A percentile compares a stretch with the other conserved stretches of the same genome.
Conservation (phyloP, 2,329 filamentous ascomycete genomes). For the Colletotrichum tanaceti region DNA sequence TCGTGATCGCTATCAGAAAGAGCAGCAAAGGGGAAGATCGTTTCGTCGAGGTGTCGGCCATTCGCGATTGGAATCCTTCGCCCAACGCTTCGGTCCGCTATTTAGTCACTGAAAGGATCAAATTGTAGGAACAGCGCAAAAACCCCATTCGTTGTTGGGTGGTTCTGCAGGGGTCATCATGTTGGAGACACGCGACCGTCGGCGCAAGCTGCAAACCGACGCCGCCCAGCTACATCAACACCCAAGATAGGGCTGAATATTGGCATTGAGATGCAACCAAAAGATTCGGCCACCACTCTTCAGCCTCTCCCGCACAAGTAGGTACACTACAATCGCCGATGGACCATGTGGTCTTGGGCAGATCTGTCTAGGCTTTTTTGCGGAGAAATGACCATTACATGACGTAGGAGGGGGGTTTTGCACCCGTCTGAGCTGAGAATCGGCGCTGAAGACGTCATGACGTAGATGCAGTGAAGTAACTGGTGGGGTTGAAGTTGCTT, state of each 20-base stretch:
- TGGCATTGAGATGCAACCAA: constrained; percentile 1
- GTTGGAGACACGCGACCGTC: constrained; percentile 16
- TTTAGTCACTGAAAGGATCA: background rate
- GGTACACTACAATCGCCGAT: constrained; percentile 37
- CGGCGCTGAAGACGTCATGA: constrained; percentile 36
- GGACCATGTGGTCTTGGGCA: constrained; percentile 24
- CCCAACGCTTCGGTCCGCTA: background rate
- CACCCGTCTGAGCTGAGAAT: constrained; percentile 36
- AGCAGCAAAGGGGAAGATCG: no score
- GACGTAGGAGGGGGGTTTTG: constrained; percentile 35
- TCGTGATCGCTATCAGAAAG: no score
- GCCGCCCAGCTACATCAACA: background rate
- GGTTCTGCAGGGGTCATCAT: constrained; percentile 18
- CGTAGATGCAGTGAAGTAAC: constrained; percentile 29
- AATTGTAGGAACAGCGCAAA: background rate
- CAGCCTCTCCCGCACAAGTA: background rate
- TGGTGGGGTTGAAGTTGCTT: constrained; percentile 22
- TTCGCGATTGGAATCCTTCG: background rate
- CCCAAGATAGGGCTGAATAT: constrained; percentile 23
- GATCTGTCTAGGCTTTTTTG: constrained; percentile 29
- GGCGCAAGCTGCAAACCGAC: constrained; percentile 5
- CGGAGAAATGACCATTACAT: constrained; percentile 31
- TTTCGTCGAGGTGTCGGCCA: background rate
- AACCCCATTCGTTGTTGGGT: background rate
- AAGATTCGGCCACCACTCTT: background rate